Evolutionary conservation across 164 flowering plant genomes (phyloP).

Genomic region (Amborella trichopoda): DNA sequence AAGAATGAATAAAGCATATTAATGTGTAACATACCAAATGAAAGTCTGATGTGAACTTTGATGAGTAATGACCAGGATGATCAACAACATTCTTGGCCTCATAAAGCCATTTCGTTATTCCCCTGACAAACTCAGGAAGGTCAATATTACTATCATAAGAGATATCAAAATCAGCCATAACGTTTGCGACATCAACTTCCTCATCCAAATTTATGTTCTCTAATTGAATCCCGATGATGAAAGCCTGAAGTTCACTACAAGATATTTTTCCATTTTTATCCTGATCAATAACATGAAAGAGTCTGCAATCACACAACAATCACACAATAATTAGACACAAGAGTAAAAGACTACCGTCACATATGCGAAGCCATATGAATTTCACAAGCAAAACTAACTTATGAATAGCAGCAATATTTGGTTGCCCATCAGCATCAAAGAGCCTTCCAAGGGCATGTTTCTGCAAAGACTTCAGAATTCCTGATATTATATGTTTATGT

Average conservation of each 20-base stretch:
- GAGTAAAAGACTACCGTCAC: background rate
- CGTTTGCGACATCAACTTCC: constrained; percentile 30
- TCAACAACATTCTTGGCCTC: constrained; percentile 30
- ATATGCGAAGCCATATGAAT: background rate
- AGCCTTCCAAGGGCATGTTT: constrained; percentile 53
- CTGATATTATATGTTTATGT: constrained; percentile 70
- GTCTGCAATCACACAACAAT: constrained; percentile 23
- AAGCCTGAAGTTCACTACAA: constrained; percentile 44
- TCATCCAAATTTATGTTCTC: constrained; percentile 42
- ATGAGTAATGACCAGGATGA: constrained; percentile 20
- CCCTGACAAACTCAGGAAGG: constrained; percentile 36
- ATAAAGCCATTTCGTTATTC: constrained; percentile 48
- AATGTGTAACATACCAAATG: constrained; percentile 30
- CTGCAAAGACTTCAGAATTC: constrained; percentile 40
- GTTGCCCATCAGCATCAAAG: constrained; percentile 44
- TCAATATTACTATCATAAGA: constrained; percentile 28
- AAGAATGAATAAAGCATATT: no score
- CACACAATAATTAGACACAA: constrained; percentile 1
- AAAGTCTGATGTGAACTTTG: constrained; percentile 22
- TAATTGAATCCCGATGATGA: constrained; percentile 56
- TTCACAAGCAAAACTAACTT: constrained; percentile 27
- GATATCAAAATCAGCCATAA: constrained; percentile 63
- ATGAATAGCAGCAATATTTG: constrained; percentile 28
- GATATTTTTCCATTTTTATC: constrained; percentile 33
- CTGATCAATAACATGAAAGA: constrained; percentile 44